Evolutionary conservation across 2,329 filamentous ascomycete genomes (phyloP).

Genomic region (Boeremia exigua): DNA sequence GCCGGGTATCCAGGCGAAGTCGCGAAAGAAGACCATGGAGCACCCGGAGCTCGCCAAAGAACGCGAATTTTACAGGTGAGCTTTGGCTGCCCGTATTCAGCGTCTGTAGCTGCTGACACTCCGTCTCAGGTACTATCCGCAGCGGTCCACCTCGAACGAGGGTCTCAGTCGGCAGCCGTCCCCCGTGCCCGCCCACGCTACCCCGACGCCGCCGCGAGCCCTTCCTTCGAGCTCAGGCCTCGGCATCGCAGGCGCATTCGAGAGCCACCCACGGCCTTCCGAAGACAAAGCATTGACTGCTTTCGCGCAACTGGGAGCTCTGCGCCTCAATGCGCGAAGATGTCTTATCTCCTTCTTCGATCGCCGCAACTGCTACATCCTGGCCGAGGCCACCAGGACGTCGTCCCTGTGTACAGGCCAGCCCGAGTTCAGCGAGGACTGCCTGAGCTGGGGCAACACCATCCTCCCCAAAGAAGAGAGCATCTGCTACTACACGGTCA

Average conservation of each 20-base stretch:
- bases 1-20: constrained; percentile 7
- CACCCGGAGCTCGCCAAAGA: constrained; percentile 37
- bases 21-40: constrained; percentile 30
- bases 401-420: constrained; percentile 37
- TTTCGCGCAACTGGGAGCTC: constrained; percentile 48
- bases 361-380: constrained; percentile 44
- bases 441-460: constrained; percentile 42
- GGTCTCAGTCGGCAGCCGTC: constrained; percentile 26
- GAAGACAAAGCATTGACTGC: constrained; percentile 47
- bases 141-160: constrained; percentile 29
- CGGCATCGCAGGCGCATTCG: constrained; percentile 9
- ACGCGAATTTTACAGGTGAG: constrained; percentile 46
- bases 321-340: constrained; percentile 44
- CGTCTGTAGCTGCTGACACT: background rate
- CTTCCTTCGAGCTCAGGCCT: constrained; percentile 10
- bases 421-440: constrained; percentile 35
- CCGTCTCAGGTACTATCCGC: constrained; percentile 38
- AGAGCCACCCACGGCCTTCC: constrained; percentile 19
- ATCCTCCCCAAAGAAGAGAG: constrained; percentile 43
- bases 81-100: too few relatives aligned
- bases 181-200: constrained; percentile 20
- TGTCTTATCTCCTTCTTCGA: constrained; percentile 50
- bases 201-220: constrained; percentile 13
- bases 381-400: constrained; percentile 45
- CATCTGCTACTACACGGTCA: constrained; percentile 45